phyloP scores from a whole-genome alignment of 768 basidiomycete genomes.

The Xerocomellus intermedius region DNA sequence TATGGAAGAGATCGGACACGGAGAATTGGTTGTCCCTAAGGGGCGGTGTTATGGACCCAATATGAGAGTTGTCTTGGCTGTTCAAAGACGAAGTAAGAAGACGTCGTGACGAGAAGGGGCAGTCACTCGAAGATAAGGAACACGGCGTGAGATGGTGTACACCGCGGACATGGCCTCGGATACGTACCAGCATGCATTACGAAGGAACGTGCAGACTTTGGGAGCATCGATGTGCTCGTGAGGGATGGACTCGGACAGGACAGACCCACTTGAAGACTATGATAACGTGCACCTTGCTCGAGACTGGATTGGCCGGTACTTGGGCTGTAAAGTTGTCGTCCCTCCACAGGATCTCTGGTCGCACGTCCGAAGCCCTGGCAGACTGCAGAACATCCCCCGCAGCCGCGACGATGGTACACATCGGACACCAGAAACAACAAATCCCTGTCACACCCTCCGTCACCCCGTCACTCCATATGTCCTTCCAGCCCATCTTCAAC shows the following conservation, averaged over 20 bases:
- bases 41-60: conserved; percentile 62
- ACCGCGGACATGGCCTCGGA: conserved; percentile 21
- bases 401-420: conserved; percentile 69
- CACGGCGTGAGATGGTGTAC: conserved; percentile 35
- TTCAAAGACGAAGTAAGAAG: background rate
- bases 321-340: too few relatives aligned
- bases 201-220: conserved; percentile 75
- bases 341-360: too few relatives aligned
- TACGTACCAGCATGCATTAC: conserved; percentile 58
- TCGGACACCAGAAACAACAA: conserved; percentile 47
- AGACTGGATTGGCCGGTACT: too few relatives aligned
- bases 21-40: conserved; percentile 48
- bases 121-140: conserved; percentile 22
- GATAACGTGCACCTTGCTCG: too few relatives aligned
- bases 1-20: too few relatives aligned
- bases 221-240: too few relatives aligned
- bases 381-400: conserved; percentile 29
- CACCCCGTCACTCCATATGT: conserved; percentile 7
- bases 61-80: background rate
- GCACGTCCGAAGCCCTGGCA: conserved; percentile 33
- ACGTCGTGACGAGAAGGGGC: background rate
- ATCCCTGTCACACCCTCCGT: background rate
- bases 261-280: too few relatives aligned
- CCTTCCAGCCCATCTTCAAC: conserved; percentile 43
- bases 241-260: too few relatives aligned